Percentiles rank a stretch among this genome's conserved stretches.
phyloP scores from a whole-genome alignment of 768 basidiomycete genomes.

The Gloeostereum incarnatum region DNA sequence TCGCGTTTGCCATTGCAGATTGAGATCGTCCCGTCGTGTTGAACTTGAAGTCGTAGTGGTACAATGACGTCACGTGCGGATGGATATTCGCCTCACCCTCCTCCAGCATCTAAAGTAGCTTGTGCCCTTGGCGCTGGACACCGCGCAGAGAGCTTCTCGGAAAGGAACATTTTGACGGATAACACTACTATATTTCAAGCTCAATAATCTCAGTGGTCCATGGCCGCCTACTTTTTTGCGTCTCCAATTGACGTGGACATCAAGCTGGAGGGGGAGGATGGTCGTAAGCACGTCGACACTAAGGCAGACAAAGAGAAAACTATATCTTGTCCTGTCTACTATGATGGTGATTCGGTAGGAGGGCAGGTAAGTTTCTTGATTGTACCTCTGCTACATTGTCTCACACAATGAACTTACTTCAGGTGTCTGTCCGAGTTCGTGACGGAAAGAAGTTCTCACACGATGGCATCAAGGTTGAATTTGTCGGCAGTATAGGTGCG shows the following conservation, averaged over 20 bases:
- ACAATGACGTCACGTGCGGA: too few species aligned
- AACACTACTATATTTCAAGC: too few species aligned
- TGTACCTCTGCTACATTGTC: background rate
- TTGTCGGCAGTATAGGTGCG: conserved; percentile 91
- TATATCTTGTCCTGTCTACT: conserved; percentile 85
- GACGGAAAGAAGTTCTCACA: conserved; percentile 94
- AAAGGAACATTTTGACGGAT: too few species aligned
- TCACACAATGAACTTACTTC: conserved; percentile 2
- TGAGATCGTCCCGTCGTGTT: too few species aligned
- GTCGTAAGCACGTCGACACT: conserved; percentile 81
- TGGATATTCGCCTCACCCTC: too few species aligned
- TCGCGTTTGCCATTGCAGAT: too few species aligned
- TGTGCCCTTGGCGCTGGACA: too few species aligned
- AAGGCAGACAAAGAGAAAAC: conserved; percentile 85
- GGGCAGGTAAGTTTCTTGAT: conserved; percentile 55
- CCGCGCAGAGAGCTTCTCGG: too few species aligned
- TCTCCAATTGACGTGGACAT: conserved; percentile 89
- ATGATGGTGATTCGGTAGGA: conserved; percentile 87
- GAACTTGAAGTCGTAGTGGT: too few species aligned
- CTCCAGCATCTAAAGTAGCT: too few species aligned
- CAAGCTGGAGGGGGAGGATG: conserved; percentile 79
- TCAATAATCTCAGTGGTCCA: conserved; percentile 14
- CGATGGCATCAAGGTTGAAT: conserved; percentile 97
- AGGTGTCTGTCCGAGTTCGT: conserved; percentile 83
- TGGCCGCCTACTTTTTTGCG: conserved; percentile 90